Percentiles rank a stretch among this genome's conserved stretches.
phyloP scores from a whole-genome alignment of 2,329 filamentous ascomycete species.

The Talaromyces sp. region DNA sequence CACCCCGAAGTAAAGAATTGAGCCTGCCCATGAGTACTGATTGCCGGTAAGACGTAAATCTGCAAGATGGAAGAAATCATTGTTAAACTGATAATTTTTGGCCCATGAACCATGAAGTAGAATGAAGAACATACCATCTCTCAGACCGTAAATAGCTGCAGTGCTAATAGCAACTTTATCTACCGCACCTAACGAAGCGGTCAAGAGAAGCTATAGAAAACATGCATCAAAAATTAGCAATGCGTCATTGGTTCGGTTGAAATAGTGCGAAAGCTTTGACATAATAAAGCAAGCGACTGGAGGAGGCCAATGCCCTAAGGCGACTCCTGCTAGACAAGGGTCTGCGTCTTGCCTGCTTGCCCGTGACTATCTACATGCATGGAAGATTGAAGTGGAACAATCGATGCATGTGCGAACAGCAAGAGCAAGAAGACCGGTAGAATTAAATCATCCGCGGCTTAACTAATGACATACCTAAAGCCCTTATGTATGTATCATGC shows the following conservation, averaged over 20 bases:
- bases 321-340: not conserved
- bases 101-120: not conserved
- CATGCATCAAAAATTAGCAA: not conserved
- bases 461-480: not conserved
- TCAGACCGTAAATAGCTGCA: slow-evolving; percentile 54
- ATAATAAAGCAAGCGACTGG: not conserved
- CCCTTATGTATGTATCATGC: slow-evolving; percentile 4
- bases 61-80: not conserved
- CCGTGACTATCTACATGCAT: slow-evolving; percentile 1
- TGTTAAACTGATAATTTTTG: not conserved
- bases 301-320: not conserved
- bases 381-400: not conserved
- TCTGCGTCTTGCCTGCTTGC: not conserved
- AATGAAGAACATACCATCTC: slow-evolving; percentile 25
- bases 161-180: slow-evolving; percentile 32
- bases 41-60: slow-evolving; percentile 50
- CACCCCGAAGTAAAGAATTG: slow-evolving; percentile 28
- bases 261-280: not conserved
- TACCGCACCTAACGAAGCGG: slow-evolving; percentile 29
- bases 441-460: slow-evolving; percentile 20
- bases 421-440: not conserved
- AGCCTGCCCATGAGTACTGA: slow-evolving; percentile 51
- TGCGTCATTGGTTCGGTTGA: not conserved
- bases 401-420: slow-evolving; percentile 4
- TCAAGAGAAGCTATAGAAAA: slow-evolving; percentile 21